Percentiles rank a stretch among this genome's conserved stretches.
phyloP scores from a whole-genome alignment of 2,329 filamentous ascomycete species.

The Fusarium coffeatum region DNA sequence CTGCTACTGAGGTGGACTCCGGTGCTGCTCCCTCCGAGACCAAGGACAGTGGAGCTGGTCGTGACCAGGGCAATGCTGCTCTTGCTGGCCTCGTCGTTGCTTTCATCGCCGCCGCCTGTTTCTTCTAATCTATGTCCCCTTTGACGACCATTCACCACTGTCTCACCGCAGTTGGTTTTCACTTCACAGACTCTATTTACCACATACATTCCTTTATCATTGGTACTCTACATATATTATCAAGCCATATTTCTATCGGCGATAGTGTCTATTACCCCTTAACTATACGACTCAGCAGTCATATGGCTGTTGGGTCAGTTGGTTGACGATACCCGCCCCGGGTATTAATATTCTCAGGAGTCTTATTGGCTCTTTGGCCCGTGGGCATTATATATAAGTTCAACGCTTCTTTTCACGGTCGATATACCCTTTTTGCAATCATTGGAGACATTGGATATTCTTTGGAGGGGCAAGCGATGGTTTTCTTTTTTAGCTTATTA shows the following conservation, averaged over 20 bases:
- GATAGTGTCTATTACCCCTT: constrained; percentile 52
- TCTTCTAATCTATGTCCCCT: constrained; percentile 53
- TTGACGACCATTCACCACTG: constrained; percentile 19
- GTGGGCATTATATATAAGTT: constrained; percentile 45
- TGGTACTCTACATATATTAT: constrained; percentile 46
- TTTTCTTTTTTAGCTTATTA: constrained; percentile 43
- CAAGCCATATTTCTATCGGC: constrained; percentile 47
- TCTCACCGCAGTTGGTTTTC: constrained; percentile 42
- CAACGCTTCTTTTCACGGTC: constrained; percentile 47
- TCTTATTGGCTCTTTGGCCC: constrained; percentile 27
- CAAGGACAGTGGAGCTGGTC: constrained; percentile 59
- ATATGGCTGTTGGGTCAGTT: constrained; percentile 3
- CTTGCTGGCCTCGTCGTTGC: constrained; percentile 67
- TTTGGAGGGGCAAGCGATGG: constrained; percentile 43
- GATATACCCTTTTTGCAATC: constrained; percentile 48
- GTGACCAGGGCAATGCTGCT: constrained; percentile 62
- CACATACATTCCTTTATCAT: constrained; percentile 38
- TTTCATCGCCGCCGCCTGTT: constrained; percentile 63
- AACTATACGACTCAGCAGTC: constrained; percentile 1
- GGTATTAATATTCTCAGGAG: constrained; percentile 30
- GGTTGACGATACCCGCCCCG: constrained; percentile 35
- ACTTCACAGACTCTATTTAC: constrained; percentile 39
- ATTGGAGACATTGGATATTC: constrained; percentile 43
- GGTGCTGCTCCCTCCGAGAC: constrained; percentile 50
- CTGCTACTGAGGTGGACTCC: constrained; percentile 43